A percentile compares a stretch with the other conserved stretches of the same genome.
Evolutionary conservation across 306 rosid genomes (phyloP).

Genomic region (Alnus glutinosa): DNA sequence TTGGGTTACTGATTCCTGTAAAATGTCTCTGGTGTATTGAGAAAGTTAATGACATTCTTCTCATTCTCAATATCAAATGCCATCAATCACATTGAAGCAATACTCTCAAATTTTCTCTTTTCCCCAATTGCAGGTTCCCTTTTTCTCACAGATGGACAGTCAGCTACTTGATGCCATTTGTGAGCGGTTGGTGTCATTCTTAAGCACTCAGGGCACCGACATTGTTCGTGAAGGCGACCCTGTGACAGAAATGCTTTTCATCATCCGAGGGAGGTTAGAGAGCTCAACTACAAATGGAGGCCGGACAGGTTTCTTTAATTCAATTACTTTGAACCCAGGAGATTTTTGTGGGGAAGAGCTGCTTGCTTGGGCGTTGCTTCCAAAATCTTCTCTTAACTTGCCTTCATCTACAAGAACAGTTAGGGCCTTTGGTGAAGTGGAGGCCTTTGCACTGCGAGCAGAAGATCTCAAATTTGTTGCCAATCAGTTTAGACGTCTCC

Average conservation of each 20-base stretch:
- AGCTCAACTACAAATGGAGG: conserved; percentile 97
- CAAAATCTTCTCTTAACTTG: conserved; percentile 71
- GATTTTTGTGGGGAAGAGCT: conserved; percentile 97
- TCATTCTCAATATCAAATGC: not conserved
- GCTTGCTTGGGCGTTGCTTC: conserved; percentile 95
- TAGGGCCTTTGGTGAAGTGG: conserved; percentile 73
- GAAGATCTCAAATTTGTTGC: conserved; percentile 96
- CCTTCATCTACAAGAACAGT: conserved; percentile 96
- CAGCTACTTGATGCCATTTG: conserved; percentile 88
- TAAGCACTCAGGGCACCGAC: conserved; percentile 75
- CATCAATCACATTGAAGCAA: conserved; percentile 2
- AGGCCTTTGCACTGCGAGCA: conserved; percentile 86
- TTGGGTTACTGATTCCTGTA: not conserved
- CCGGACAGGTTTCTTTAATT: conserved; percentile 84
- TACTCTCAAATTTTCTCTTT: conserved; percentile 8
- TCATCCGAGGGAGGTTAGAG: conserved; percentile 85
- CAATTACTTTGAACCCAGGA: conserved; percentile 70
- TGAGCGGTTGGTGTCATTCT: conserved; percentile 73
- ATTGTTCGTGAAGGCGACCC: conserved; percentile 94
- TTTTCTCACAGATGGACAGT: conserved; percentile 88
- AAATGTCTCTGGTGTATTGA: not conserved
- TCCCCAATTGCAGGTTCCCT: conserved; percentile 69
- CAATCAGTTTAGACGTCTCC: conserved; percentile 81
- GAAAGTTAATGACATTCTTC: not conserved
- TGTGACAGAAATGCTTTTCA: conserved; percentile 85